phyloP scores from a whole-genome alignment of 805 yeast genomes.

The Clavispora asparagi region DNA sequence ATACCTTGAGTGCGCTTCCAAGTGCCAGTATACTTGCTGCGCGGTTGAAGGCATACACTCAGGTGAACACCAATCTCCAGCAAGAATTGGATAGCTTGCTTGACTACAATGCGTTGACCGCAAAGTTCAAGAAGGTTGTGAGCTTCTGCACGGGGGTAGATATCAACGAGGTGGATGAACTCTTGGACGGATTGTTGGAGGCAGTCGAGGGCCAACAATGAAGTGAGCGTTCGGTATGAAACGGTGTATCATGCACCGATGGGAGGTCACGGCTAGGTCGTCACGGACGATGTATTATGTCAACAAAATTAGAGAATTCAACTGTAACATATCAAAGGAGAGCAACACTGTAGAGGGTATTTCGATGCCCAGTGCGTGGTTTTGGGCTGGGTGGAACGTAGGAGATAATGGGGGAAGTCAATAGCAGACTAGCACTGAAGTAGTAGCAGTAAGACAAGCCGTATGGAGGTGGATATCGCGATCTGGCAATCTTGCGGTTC shows the following conservation, averaged over 20 bases:
- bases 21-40: constrained; percentile 56
- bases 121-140: constrained; percentile 82
- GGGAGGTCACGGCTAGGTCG: too few species aligned
- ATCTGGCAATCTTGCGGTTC: too few species aligned
- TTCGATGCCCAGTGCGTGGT: too few species aligned
- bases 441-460: too few species aligned
- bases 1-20: constrained; percentile 35
- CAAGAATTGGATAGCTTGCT: constrained; percentile 48
- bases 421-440: too few species aligned
- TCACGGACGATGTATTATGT: neutral
- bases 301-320: too few species aligned
- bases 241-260: too few species aligned
- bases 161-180: constrained; percentile 69
- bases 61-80: constrained; percentile 57
- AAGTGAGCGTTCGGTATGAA: neutral
- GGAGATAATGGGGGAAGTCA: too few species aligned
- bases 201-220: constrained; percentile 74
- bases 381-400: too few species aligned
- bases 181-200: constrained; percentile 78
- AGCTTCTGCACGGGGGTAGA: constrained; percentile 87
- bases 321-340: too few species aligned
- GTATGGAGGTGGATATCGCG: too few species aligned
- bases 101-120: constrained; percentile 37
- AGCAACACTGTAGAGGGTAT: too few species aligned
- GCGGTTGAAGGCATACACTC: constrained; percentile 71